A percentile compares a stretch with the other conserved stretches of the same genome.
phyloP scores from a whole-genome alignment of 257 asterid species.

The Cinchona pubescens region DNA sequence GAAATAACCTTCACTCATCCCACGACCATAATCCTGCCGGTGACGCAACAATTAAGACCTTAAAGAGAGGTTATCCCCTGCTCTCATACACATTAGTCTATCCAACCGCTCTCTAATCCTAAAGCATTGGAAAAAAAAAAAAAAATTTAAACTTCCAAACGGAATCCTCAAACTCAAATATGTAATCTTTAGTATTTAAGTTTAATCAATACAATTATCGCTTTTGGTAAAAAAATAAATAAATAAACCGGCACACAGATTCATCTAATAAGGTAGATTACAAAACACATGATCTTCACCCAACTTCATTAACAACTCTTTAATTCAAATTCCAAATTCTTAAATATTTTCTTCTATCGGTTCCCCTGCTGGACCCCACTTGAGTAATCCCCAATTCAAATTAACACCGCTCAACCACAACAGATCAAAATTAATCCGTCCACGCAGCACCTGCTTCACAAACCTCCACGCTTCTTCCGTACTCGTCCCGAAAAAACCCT shows the following conservation, averaged over 20 bases:
- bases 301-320: conserved; percentile 13
- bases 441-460: conserved; percentile 14
- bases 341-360: conserved; percentile 8
- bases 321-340: conserved; percentile 22
- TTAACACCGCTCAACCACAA: conserved; percentile 37
- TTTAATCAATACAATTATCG: too few relatives aligned
- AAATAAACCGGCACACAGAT: background rate
- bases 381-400: conserved; percentile 3
- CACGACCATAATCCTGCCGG: background rate
- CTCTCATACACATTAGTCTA: background rate
- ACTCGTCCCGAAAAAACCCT: background rate
- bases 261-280: background rate
- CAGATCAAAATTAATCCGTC: conserved; percentile 15
- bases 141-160: background rate
- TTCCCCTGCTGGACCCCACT: conserved; percentile 25
- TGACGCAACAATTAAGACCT: conserved; percentile 8
- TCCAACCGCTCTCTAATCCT: background rate
- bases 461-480: background rate
- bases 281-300: background rate
- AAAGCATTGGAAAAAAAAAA: too few relatives aligned
- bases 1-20: background rate
- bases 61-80: background rate
- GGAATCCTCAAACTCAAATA: background rate
- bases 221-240: too few relatives aligned
- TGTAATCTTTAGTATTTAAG: too few relatives aligned